Evolutionary conservation across 768 basidiomycete genomes (phyloP).

Genomic region (Mycena polygramma): DNA sequence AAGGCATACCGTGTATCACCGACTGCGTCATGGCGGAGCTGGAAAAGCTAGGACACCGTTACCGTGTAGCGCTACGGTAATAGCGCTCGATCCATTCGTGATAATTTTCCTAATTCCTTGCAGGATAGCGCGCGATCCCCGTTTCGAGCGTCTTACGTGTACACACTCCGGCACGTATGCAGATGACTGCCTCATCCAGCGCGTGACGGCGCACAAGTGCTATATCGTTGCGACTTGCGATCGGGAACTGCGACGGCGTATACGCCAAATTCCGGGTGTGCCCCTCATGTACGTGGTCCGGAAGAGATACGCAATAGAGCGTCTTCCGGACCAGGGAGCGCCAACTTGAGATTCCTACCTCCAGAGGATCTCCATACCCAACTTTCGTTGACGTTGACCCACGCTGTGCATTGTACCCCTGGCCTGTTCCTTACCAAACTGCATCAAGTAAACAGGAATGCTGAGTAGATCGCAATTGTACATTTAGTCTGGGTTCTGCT

Average conservation of each 20-base stretch:
- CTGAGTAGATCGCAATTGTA: background rate
- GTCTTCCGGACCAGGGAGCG: constrained; percentile 94
- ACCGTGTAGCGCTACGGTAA: constrained; percentile 93
- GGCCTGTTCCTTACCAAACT: background rate
- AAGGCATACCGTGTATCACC: constrained; percentile 98
- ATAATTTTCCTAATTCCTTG: constrained; percentile 12
- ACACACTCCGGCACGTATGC: constrained; percentile 98
- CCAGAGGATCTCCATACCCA: background rate
- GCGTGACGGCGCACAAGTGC: constrained; percentile 94
- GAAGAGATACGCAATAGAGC: constrained; percentile 93
- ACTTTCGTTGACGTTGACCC: too few species aligned
- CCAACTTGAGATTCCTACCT: constrained; percentile 58
- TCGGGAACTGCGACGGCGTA: constrained; percentile 90
- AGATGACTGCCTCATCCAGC: constrained; percentile 97
- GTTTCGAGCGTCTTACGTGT: constrained; percentile 95
- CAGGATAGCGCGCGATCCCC: constrained; percentile 96
- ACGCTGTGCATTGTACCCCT: too few species aligned
- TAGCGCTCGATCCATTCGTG: constrained; percentile 42
- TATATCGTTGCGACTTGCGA: constrained; percentile 99
- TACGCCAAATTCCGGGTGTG: constrained; percentile 93
- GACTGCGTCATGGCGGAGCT: constrained; percentile 99
- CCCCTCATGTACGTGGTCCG: constrained; percentile 98
- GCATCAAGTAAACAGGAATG: background rate
- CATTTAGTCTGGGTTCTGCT: background rate
- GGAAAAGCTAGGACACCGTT: constrained; percentile 96